These are phyloP conservation scores for Inosperma sp. DNA, from an alignment of 768 basidiomycete genomes.

Conservation along the genomic window DNA sequence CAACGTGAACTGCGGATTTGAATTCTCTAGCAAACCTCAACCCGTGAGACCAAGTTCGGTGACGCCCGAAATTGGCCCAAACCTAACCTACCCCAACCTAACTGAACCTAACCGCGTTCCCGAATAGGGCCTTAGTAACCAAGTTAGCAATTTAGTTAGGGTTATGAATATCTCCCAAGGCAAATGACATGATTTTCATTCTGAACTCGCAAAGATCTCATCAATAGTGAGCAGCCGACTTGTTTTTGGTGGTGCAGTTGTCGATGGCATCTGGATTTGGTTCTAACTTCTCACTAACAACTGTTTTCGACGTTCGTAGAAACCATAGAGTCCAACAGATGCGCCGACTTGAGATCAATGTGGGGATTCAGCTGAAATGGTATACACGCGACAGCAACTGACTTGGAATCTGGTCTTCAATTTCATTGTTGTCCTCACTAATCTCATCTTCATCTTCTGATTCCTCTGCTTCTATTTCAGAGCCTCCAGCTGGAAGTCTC, in stretches of 20 bases:
- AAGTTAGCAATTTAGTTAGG: background rate
- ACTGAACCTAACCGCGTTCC: too few species aligned
- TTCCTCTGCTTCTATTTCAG: background rate
- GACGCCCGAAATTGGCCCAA: background rate
- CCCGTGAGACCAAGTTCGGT: background rate
- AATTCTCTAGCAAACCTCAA: background rate
- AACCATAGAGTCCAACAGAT: background rate
- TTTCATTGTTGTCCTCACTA: background rate
- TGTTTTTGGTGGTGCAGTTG: background rate
- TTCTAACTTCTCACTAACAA: background rate
- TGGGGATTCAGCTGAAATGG: background rate
- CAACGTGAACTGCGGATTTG: background rate
- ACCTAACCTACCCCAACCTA: background rate
- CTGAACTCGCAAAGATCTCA: background rate
- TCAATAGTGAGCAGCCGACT: background rate
- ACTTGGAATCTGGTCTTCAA: background rate
- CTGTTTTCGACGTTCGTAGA: background rate
- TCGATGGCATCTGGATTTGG: background rate
- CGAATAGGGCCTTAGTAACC: constrained; percentile 2
- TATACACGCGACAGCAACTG: background rate
- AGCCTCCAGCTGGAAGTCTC: background rate
- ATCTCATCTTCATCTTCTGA: background rate
- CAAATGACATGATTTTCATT: background rate
- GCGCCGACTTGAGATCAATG: background rate
- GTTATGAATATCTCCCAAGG: background rate